phyloP scores from a whole-genome alignment of 2,329 filamentous ascomycete species.

The Ophiostoma himal-ulmi region DNA sequence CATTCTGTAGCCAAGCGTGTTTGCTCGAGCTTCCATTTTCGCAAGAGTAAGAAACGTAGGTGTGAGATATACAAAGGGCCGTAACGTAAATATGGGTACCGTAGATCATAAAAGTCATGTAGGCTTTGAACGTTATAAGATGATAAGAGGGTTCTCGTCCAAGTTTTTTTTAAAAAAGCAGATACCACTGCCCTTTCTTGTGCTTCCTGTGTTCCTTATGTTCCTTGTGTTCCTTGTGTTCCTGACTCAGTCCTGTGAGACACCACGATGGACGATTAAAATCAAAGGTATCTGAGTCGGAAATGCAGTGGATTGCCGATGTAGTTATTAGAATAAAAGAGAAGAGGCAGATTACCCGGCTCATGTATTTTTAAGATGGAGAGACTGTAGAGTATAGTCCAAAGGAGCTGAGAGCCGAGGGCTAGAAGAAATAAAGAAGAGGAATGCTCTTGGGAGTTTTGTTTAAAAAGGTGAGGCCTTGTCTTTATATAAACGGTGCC shows the following conservation, averaged over 20 bases:
- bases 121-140: background rate
- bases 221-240: no score
- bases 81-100: background rate
- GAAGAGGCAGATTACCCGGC: background rate
- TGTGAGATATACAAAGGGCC: background rate
- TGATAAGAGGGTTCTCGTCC: no score
- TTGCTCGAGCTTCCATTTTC: slow-evolving; percentile 18
- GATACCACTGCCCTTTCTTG: no score
- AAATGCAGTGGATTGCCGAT: background rate
- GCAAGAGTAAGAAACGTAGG: background rate
- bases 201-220: no score
- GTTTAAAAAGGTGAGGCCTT: background rate
- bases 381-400: background rate
- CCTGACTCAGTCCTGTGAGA: no score
- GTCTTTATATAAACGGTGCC: background rate
- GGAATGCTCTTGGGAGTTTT: background rate
- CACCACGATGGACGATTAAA: background rate
- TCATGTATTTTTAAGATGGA: background rate
- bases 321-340: background rate
- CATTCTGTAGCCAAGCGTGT: slow-evolving; percentile 20
- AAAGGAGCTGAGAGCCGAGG: no score
- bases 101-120: background rate
- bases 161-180: no score
- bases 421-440: background rate
- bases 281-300: background rate